Conservation (phyloP, 805 yeast species). For the Ogataea paraovalis region DNA sequence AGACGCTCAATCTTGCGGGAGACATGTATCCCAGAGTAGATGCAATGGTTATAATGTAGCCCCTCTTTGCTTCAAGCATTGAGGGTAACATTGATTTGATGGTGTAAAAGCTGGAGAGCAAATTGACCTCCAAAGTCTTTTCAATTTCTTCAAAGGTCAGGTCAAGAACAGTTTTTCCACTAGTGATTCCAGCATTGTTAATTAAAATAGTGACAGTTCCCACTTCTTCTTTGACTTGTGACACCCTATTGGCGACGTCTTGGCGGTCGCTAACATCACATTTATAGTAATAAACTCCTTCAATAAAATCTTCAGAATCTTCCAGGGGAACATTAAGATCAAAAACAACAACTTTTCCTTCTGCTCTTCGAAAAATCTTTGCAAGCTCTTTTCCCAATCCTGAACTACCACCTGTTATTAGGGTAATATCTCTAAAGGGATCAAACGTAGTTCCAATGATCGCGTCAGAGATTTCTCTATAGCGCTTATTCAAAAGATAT, state of each 20-base stretch:
- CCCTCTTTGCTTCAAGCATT: slow-evolving; percentile 59
- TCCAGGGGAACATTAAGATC: slow-evolving; percentile 49
- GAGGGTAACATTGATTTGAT: slow-evolving; percentile 68
- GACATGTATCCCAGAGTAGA: slow-evolving; percentile 82
- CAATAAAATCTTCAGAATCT: slow-evolving; percentile 26
- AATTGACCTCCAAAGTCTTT: slow-evolving; percentile 59
- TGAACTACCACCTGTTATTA: slow-evolving; percentile 79
- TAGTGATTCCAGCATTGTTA: slow-evolving; percentile 81
- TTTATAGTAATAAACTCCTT: slow-evolving; percentile 48
- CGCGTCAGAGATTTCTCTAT: slow-evolving; percentile 33
- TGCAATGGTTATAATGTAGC: slow-evolving; percentile 76
- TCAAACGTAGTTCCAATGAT: slow-evolving; percentile 52
- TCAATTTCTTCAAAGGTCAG: slow-evolving; percentile 57
- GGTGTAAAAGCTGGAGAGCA: slow-evolving; percentile 66
- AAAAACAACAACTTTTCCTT: slow-evolving; percentile 57
- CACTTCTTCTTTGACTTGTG: slow-evolving; percentile 38
- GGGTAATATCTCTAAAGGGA: slow-evolving; percentile 52
- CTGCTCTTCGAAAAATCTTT: slow-evolving; percentile 36
- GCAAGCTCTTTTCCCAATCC: slow-evolving; percentile 77
- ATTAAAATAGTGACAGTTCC: slow-evolving; percentile 67
- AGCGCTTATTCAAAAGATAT: slow-evolving; percentile 24
- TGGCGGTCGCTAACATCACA: slow-evolving; percentile 66
- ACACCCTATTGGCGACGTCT: slow-evolving; percentile 40
- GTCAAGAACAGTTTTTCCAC: slow-evolving; percentile 54
- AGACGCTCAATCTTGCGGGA: slow-evolving; percentile 75